Evolutionary conservation across 73 alveolate species (phyloP).

Genomic region (Paramecium primaurelia): DNA sequence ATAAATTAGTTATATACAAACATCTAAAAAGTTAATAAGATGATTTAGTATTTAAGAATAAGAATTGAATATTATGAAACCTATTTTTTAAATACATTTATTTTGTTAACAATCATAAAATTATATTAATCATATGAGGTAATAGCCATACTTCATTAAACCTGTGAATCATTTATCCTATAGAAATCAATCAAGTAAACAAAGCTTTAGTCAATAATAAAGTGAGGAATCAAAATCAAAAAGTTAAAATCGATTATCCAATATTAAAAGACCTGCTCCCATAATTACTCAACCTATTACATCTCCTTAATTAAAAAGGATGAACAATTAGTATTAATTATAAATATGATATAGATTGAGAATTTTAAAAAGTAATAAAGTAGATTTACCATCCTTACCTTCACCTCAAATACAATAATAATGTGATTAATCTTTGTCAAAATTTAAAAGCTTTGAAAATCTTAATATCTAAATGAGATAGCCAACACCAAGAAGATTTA

Average conservation of each 20-base stretch:
- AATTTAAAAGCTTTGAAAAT: constrained; percentile 19
- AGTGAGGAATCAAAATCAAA: not conserved
- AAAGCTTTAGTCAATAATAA: not conserved
- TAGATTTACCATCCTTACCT: not conserved
- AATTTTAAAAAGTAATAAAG: not conserved
- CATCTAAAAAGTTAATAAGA: too few relatives aligned
- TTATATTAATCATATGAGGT: not conserved
- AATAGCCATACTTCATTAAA: constrained; percentile 5
- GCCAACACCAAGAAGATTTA: constrained; percentile 23
- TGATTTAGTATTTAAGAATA: not conserved
- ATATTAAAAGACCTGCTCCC: not conserved
- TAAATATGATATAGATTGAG: not conserved
- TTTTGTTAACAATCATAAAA: not conserved
- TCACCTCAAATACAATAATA: not conserved
- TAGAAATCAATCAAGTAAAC: not conserved
- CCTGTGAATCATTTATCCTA: not conserved
- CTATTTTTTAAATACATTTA: not conserved
- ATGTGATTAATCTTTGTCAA: constrained; percentile 9
- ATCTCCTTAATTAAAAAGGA: not conserved
- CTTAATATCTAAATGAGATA: not conserved
- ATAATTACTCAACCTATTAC: not conserved
- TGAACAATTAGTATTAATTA: not conserved
- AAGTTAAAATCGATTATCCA: not conserved
- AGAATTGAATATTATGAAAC: not conserved
- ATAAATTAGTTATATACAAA: not conserved